Conservation (phyloP, 257 asterid genomes). For the Phtheirospermum japonicum region DNA sequence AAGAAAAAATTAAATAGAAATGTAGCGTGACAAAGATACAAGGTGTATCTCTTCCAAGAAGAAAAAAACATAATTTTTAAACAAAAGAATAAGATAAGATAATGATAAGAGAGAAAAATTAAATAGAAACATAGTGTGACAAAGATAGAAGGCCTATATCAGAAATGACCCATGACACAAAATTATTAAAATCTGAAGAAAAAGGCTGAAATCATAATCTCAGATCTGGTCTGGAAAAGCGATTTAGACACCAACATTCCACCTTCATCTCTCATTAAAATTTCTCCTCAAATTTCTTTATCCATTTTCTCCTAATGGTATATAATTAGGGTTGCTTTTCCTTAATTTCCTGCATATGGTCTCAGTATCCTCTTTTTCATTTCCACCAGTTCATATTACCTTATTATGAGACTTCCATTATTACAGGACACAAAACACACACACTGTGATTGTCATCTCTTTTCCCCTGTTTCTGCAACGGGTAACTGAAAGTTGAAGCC, state of each 20-base stretch:
- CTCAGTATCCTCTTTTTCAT: constrained; percentile 9
- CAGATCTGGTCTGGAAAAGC: constrained; percentile 39
- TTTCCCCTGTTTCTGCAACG: constrained; percentile 21
- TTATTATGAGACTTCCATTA: constrained; percentile 20
- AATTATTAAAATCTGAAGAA: constrained; percentile 30
- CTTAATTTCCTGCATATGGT: constrained; percentile 26
- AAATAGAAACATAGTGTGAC: constrained; percentile 14
- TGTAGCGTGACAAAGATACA: too few relatives aligned
- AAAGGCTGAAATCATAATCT: constrained; percentile 33
- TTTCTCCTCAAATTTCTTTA: constrained; percentile 7
- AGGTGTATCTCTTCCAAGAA: too few relatives aligned
- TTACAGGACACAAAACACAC: constrained; percentile 18
- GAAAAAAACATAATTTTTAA: neutral
- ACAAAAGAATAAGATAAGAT: neutral
- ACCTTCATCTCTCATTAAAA: constrained; percentile 40
- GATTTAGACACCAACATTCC: constrained; percentile 53
- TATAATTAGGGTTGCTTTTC: constrained; percentile 33
- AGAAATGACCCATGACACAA: constrained; percentile 35
- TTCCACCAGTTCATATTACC: constrained; percentile 27
- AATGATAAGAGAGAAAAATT: neutral
- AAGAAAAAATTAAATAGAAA: neutral
- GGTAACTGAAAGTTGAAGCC: constrained; percentile 37
- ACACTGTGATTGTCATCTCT: constrained; percentile 19
- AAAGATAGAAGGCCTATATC: constrained; percentile 32
- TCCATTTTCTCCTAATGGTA: constrained; percentile 21